Conservation (phyloP, 2,329 filamentous ascomycete genomes). For the Aureobasidium sp. region DNA sequence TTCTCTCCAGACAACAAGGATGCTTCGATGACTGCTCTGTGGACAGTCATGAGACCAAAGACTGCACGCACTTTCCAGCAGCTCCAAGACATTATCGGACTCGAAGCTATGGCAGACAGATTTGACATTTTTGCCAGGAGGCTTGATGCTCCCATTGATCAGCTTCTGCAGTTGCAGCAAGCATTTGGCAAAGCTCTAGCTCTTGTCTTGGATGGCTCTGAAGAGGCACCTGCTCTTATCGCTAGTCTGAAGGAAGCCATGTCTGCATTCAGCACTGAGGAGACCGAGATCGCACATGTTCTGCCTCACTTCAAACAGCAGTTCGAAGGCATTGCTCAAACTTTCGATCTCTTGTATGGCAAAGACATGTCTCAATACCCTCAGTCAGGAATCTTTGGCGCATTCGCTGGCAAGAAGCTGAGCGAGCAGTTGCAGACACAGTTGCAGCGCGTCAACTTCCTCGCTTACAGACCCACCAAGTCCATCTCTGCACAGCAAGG, state of each 20-base stretch:
- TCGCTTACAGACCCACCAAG: slow-evolving; percentile 7
- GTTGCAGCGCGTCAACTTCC: background rate
- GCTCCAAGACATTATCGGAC: slow-evolving; percentile 29
- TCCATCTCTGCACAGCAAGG: background rate
- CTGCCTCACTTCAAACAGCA: slow-evolving; percentile 34
- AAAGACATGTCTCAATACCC: background rate
- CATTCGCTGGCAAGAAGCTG: background rate
- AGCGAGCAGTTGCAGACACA: background rate
- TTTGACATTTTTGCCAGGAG: slow-evolving; percentile 30
- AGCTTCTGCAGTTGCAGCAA: slow-evolving; percentile 18
- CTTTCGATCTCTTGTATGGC: slow-evolving; percentile 25
- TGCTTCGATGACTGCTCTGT: slow-evolving; percentile 17
- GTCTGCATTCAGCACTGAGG: background rate
- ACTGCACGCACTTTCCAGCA: slow-evolving; percentile 34
- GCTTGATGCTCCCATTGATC: slow-evolving; percentile 18
- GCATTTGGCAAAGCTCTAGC: slow-evolving; percentile 10
- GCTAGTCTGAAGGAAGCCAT: slow-evolving; percentile 31
- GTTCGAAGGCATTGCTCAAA: slow-evolving; percentile 39
- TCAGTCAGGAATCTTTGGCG: background rate
- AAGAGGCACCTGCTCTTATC: slow-evolving; percentile 3
- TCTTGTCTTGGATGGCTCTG: slow-evolving; percentile 3
- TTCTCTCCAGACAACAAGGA: slow-evolving; percentile 10
- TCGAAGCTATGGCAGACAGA: slow-evolving; percentile 37
- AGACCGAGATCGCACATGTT: slow-evolving; percentile 19
- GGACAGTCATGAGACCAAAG: slow-evolving; percentile 60